These are phyloP conservation scores for Yamadazyma trypodendri DNA, from an alignment of 1,139 yeast genomes.

Conservation along the genomic window DNA sequence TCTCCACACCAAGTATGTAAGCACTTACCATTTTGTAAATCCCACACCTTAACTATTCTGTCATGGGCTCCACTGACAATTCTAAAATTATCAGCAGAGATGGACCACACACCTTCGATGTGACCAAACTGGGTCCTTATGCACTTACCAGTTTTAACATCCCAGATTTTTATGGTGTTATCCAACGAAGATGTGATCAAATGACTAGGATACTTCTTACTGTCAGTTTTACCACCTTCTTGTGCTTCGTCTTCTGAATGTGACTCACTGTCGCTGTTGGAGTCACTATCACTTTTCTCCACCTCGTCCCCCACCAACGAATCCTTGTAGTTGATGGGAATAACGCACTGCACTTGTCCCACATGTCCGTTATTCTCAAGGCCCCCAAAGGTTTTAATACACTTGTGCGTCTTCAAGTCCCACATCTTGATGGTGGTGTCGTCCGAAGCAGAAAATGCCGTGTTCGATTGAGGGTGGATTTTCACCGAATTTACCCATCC, in stretches of 20 bases:
- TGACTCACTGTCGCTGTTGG: conserved; percentile 23
- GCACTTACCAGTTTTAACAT: conserved; percentile 80
- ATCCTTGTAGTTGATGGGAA: conserved; percentile 72
- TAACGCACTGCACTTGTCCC: conserved; percentile 87
- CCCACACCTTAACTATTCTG: conserved; percentile 90
- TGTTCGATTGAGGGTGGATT: conserved; percentile 74
- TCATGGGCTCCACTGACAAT: conserved; percentile 95
- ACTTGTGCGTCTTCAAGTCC: conserved; percentile 80
- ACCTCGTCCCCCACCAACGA: conserved; percentile 39
- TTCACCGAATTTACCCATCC: conserved; percentile 92
- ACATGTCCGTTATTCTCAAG: conserved; percentile 69
- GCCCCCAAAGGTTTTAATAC: conserved; percentile 77
- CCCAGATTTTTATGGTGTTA: conserved; percentile 94
- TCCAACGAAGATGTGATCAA: conserved; percentile 85
- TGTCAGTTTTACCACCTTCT: conserved; percentile 1
- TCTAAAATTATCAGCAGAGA: conserved; percentile 92
- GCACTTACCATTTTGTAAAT: conserved; percentile 88
- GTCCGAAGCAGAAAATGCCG: conserved; percentile 85
- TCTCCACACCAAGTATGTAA: conserved; percentile 84
- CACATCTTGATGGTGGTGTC: conserved; percentile 93
- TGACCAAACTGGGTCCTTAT: conserved; percentile 95
- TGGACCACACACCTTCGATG: conserved; percentile 96
- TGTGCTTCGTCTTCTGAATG: not conserved
- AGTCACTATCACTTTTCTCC: conserved; percentile 18
- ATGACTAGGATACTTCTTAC: conserved; percentile 64